Percentiles rank a stretch among this genome's conserved stretches.
phyloP scores from a whole-genome alignment of 2,329 filamentous ascomycete genomes.

The Trichoderma aggressivum region DNA sequence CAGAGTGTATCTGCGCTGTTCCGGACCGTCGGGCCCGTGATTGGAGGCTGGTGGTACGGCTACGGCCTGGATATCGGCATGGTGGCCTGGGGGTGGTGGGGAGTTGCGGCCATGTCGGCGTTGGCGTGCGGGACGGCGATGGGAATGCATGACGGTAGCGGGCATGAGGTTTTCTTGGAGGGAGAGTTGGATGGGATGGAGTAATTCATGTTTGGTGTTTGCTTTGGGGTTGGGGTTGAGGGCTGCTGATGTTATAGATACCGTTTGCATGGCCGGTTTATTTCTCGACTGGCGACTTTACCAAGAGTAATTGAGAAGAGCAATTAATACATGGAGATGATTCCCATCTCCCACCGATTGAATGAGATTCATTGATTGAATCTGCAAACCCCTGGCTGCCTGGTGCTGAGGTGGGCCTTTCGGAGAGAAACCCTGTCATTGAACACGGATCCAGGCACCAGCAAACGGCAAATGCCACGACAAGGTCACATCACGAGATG shows the following conservation, averaged over 20 bases:
- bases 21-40: slow-evolving; percentile 38
- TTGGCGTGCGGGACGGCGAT: slow-evolving; percentile 56
- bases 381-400: neutral
- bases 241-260: neutral
- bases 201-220: neutral
- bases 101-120: slow-evolving; percentile 47
- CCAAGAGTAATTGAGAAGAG: neutral
- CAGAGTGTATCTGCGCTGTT: slow-evolving; percentile 49
- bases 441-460: neutral
- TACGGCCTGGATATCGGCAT: slow-evolving; percentile 43
- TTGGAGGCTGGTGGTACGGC: slow-evolving; percentile 49
- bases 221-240: neutral
- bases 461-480: neutral
- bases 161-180: slow-evolving; percentile 55
- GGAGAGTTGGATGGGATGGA: slow-evolving; percentile 39
- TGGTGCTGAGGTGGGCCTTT: neutral
- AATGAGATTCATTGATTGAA: neutral
- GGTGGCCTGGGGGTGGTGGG: slow-evolving; percentile 48
- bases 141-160: slow-evolving; percentile 62
- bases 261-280: neutral
- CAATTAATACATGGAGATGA: neutral
- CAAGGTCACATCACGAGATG: neutral
- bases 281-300: neutral
- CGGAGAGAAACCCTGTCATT: neutral
- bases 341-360: too few relatives aligned